These are phyloP conservation scores for Areca catechu DNA, from an alignment of 176 grass and related monocot species.

Conservation along the genomic window DNA sequence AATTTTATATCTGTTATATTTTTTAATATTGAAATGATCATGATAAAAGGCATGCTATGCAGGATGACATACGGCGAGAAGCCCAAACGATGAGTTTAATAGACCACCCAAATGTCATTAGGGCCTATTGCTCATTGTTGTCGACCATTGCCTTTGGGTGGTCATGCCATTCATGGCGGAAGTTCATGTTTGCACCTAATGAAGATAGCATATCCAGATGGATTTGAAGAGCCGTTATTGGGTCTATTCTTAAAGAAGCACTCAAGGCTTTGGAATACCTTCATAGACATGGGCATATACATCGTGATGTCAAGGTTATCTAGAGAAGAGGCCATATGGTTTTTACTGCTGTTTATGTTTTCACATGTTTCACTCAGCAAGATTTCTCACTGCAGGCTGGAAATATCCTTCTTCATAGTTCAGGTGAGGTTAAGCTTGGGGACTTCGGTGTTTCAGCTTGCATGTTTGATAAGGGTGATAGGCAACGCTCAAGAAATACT, in stretches of 20 bases:
- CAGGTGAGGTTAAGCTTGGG: constrained; percentile 83
- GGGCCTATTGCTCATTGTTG: constrained; percentile 82
- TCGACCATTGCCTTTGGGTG: constrained; percentile 85
- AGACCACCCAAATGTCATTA: constrained; percentile 91
- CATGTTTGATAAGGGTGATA: constrained; percentile 98
- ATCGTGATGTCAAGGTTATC: constrained; percentile 79
- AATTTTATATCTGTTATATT: not conserved
- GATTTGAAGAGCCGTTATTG: constrained; percentile 91
- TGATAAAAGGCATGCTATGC: constrained; percentile 11
- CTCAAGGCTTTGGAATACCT: constrained; percentile 95
- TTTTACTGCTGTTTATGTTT: not conserved
- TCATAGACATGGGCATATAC: constrained; percentile 94
- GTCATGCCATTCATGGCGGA: constrained; percentile 98
- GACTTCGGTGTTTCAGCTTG: constrained; percentile 96
- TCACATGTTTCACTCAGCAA: constrained; percentile 9
- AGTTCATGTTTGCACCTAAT: constrained; percentile 95
- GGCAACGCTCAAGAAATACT: constrained; percentile 91
- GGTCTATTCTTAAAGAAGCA: constrained; percentile 92
- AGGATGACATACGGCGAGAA: constrained; percentile 91
- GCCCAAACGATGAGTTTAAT: constrained; percentile 99
- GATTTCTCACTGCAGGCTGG: constrained; percentile 58
- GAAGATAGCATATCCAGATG: constrained; percentile 84
- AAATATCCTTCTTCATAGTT: constrained; percentile 88
- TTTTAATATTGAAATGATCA: not conserved
- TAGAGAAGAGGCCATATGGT: not conserved